phyloP scores from a whole-genome alignment of 352 stramenopile genomes.

The Phytophthora chlamydospora region DNA sequence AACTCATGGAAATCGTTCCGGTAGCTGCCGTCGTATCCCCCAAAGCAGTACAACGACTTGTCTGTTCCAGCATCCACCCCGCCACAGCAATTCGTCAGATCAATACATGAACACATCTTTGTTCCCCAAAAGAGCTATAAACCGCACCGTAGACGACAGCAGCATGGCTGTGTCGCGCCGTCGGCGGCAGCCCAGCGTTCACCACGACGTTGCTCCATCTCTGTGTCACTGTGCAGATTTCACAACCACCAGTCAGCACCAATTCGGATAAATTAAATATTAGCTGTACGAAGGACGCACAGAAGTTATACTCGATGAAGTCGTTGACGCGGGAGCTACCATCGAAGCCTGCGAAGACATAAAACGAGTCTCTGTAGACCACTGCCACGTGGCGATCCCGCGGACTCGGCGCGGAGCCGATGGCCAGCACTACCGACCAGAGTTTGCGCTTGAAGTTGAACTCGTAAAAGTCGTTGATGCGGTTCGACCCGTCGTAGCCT shows the following conservation, averaged over 20 bases:
- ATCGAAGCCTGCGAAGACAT: constrained; percentile 95
- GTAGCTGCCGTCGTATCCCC: constrained; percentile 95
- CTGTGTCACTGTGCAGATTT: constrained; percentile 63
- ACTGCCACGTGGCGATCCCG: constrained; percentile 95
- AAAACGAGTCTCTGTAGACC: constrained; percentile 94
- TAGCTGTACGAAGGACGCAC: constrained; percentile 41
- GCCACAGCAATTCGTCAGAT: background rate
- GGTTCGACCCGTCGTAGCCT: constrained; percentile 93
- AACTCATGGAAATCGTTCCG: constrained; percentile 98
- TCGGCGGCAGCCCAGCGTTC: constrained; percentile 87
- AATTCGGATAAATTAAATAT: background rate
- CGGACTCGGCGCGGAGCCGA: constrained; percentile 80
- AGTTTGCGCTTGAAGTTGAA: constrained; percentile 91
- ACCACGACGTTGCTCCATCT: constrained; percentile 79
- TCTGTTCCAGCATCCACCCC: constrained; percentile 36
- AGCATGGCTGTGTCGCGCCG: constrained; percentile 95
- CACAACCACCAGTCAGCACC: constrained; percentile 5
- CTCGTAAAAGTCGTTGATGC: constrained; percentile 95
- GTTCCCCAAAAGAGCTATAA: background rate
- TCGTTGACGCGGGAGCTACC: constrained; percentile 93
- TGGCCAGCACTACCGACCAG: constrained; percentile 75
- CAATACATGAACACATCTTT: background rate
- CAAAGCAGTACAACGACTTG: constrained; percentile 91
- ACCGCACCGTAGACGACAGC: constrained; percentile 86
- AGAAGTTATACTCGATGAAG: constrained; percentile 96